These are phyloP conservation scores for Chlorociboria aeruginascens DNA, from an alignment of 495 filamentous ascomycete genomes.

Conservation along the genomic window DNA sequence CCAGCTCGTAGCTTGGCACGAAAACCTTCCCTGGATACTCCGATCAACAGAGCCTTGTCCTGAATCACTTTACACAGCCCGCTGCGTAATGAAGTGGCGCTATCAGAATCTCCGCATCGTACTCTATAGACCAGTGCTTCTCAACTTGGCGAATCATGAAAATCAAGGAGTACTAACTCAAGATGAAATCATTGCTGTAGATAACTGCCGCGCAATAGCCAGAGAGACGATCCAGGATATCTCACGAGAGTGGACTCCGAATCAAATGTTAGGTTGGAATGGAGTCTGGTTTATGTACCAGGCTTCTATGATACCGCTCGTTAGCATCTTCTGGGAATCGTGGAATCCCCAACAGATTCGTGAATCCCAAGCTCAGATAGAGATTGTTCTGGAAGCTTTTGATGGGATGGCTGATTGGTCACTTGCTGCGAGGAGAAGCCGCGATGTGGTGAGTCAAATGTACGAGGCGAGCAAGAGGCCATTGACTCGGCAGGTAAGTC, in stretches of 20 bases:
- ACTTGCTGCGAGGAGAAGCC: constrained; percentile 54
- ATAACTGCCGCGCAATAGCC: constrained; percentile 56
- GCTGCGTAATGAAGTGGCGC: constrained; percentile 73
- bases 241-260: constrained; percentile 49
- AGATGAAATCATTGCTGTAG: constrained; percentile 59
- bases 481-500: constrained; percentile 10
- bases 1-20: constrained; percentile 61
- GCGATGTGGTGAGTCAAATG: constrained; percentile 57
- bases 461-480: constrained; percentile 42
- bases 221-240: constrained; percentile 63
- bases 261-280: constrained; percentile 73
- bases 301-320: constrained; percentile 63
- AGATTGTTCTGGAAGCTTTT: constrained; percentile 54
- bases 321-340: constrained; percentile 56
- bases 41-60: constrained; percentile 57
- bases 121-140: constrained; percentile 62
- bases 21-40: constrained; percentile 58
- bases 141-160: constrained; percentile 49
- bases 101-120: constrained; percentile 71
- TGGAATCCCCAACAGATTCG: constrained; percentile 32
- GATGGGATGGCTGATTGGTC: constrained; percentile 60
- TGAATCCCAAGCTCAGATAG: constrained; percentile 38
- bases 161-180: constrained; percentile 48
- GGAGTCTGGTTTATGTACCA: constrained; percentile 78
- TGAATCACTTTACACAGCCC: constrained; percentile 53